Base-by-base conservation (phyloP, 768 basidiomycete genomes). In the Terana coerulea region DNA sequence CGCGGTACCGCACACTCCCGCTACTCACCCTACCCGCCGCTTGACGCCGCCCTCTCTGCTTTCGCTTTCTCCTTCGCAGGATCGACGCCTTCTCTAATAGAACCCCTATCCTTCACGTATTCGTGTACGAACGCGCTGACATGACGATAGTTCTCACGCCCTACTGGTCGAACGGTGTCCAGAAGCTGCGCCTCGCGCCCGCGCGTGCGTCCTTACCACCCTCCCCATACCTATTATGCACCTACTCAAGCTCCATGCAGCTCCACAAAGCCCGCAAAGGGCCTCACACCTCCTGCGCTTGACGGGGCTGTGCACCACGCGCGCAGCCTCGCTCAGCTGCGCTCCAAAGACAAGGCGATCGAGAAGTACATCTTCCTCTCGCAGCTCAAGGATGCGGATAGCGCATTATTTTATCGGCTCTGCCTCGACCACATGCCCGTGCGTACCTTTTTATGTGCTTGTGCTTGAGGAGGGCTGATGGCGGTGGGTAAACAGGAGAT, bases 321-420 rank as follows among this genome's bases (percentile, higher is more conserved):
- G 19, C 84, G 89, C 46, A 81, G 80, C 61, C 67, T 89, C 51
- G 67, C 66, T n/a, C 89, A 91, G 66, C 69, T 91, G 8, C 83
- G 83, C 44, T 84, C 85, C 15, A 91, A 91, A 67, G 78, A 82
- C 64, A 81, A 79, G 65, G 64, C 69, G 51, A 80, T 94, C 35
- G 89, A 93, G 64, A 88, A 91, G 71, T 86, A 95, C 70, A 88
- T 91, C 63, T 94, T 84, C 64, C 80, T 95, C 25, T 79, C 83
- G 8, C 78, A 79, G 50, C 75, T 95, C 52, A 87, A 91, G 64
- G 72, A 83, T 56, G 73, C 83, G 44, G 84, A 95, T 64, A 78
- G 80, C 12, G 66, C 75, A 40, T 78, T 87, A 66, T 97, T 94
- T 70, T 95, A 91, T 71, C 77, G 75, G 41, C 74, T 93, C 12